Percentiles rank a stretch among this genome's conserved stretches.
Evolutionary conservation across 176 grass and related monocot genomes (phyloP).

Genomic region (Dactylis glomerata): DNA sequence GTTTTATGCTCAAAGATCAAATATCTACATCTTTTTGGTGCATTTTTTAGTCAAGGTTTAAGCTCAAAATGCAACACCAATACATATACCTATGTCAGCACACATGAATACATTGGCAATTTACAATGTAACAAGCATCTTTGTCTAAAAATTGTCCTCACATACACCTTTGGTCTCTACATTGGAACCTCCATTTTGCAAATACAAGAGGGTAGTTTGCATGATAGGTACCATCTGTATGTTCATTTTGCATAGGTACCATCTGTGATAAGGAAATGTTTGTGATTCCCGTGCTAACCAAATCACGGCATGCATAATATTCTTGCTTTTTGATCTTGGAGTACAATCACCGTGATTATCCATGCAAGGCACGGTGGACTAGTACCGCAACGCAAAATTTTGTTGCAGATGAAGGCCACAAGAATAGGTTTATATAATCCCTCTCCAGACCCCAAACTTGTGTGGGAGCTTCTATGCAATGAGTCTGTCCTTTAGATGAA

Average conservation of each 20-base stretch:
- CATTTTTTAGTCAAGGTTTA: background rate
- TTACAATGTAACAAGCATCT: background rate
- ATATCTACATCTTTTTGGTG: background rate
- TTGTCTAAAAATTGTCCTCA: background rate
- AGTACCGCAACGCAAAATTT: background rate
- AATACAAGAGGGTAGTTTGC: background rate
- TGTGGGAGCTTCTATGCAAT: too few relatives aligned
- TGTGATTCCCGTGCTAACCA: background rate
- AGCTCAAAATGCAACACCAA: background rate
- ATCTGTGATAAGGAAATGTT: background rate
- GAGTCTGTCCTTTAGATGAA: too few relatives aligned
- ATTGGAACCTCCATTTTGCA: background rate
- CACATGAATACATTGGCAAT: background rate
- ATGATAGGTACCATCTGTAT: too few relatives aligned
- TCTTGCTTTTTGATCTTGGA: slow-evolving; percentile 10
- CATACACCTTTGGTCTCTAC: background rate
- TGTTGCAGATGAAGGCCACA: background rate
- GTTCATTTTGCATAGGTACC: background rate
- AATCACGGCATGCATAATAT: background rate
- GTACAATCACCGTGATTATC: background rate
- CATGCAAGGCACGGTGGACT: background rate
- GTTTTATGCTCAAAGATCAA: background rate
- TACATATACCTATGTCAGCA: background rate
- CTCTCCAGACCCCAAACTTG: too few relatives aligned
- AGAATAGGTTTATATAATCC: too few relatives aligned